Evolutionary conservation across 306 rosid genomes (phyloP).

Genomic region (Sechiopsis laciniata): DNA sequence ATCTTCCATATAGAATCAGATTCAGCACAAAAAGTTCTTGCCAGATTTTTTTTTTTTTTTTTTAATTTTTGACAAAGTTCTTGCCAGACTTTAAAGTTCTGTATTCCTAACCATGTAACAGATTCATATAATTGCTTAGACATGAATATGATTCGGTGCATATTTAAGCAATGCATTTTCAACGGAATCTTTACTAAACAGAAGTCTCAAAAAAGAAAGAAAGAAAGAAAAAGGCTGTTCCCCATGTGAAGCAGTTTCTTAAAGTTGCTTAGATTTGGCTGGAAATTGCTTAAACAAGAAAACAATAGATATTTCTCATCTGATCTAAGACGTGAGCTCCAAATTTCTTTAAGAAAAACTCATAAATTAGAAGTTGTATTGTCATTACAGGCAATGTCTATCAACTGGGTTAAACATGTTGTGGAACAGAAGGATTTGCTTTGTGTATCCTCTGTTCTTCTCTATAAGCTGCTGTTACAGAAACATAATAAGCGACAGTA

Average conservation of each 20-base stretch:
- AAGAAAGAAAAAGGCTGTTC: neutral
- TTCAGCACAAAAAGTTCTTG: neutral
- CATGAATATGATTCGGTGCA: neutral
- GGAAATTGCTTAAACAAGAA: neutral
- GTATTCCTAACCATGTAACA: neutral
- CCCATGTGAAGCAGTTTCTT: neutral
- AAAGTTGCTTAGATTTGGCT: neutral
- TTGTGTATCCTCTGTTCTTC: conserved; percentile 31
- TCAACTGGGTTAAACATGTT: conserved; percentile 13
- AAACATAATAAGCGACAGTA: conserved; percentile 47
- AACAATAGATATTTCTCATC: neutral
- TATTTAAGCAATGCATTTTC: neutral
- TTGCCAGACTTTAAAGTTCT: neutral
- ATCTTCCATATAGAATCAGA: neutral
- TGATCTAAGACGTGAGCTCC: neutral
- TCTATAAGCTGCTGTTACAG: conserved; percentile 37
- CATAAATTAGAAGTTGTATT: neutral
- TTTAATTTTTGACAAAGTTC: too few species aligned
- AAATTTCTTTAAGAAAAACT: neutral
- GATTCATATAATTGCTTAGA: neutral
- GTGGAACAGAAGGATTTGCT: neutral
- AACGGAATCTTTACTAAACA: neutral
- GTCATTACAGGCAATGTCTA: neutral
- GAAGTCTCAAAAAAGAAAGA: neutral
- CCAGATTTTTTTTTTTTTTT: too few species aligned